Conservation (phyloP, 257 asterid genomes). For the Ligustrum vulgare region DNA sequence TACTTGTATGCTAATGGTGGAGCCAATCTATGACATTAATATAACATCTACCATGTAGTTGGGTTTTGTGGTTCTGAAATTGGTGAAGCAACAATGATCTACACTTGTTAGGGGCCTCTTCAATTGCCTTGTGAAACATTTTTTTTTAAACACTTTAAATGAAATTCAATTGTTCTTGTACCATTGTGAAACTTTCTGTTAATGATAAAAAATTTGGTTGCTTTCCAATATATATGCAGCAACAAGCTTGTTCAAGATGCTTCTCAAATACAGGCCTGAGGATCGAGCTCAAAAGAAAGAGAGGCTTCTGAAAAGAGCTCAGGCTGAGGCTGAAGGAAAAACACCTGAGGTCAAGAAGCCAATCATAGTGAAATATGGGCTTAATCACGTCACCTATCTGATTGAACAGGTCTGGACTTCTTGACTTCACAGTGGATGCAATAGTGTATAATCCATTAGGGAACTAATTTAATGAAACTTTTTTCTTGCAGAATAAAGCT, state of each 20-base stretch:
- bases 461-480: background rate
- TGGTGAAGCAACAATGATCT: background rate
- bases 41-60: background rate
- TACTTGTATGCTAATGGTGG: too few relatives aligned
- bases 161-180: background rate
- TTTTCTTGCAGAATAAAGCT: constrained; percentile 47
- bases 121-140: too few relatives aligned
- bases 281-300: constrained; percentile 45
- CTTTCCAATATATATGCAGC: constrained; percentile 29
- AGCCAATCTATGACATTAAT: too few relatives aligned
- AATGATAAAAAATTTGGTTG: background rate
- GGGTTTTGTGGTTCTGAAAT: too few relatives aligned
- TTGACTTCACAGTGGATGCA: background rate
- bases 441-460: background rate
- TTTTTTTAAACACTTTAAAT: background rate
- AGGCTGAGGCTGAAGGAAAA: constrained; percentile 50
- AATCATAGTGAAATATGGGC: constrained; percentile 49
- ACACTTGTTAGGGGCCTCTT: too few relatives aligned
- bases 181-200: background rate
- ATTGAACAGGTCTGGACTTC: constrained; percentile 41
- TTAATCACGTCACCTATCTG: constrained; percentile 49
- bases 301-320: constrained; percentile 44
- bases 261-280: constrained; percentile 48
- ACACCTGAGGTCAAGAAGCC: constrained; percentile 42
- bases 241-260: constrained; percentile 41